Conservation (phyloP, 2,329 filamentous ascomycete genomes). For the Allantophomopsis lycopodina region DNA sequence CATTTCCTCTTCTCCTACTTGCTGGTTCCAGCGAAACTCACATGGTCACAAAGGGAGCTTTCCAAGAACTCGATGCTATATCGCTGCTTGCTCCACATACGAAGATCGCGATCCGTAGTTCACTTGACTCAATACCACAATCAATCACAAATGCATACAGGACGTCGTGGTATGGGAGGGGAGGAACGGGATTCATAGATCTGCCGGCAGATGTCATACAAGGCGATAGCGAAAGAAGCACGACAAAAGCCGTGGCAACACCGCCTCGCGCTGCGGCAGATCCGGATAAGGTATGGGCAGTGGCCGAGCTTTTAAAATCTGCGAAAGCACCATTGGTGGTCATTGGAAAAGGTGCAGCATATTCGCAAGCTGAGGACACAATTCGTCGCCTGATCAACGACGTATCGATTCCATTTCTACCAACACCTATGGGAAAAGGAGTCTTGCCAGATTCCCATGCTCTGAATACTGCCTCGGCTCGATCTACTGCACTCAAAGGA, state of each 20-base stretch:
- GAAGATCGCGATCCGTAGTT: slow-evolving; percentile 32
- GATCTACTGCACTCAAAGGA: slow-evolving; percentile 34
- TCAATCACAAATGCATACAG: slow-evolving; percentile 36
- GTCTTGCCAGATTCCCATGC: slow-evolving; percentile 37
- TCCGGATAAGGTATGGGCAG: slow-evolving; percentile 23
- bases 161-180: slow-evolving; percentile 36
- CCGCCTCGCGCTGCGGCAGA: slow-evolving; percentile 30
- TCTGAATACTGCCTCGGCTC: slow-evolving; percentile 35
- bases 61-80: slow-evolving; percentile 42
- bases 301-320: slow-evolving; percentile 27
- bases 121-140: slow-evolving; percentile 28
- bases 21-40: slow-evolving; percentile 38
- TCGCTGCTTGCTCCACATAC: slow-evolving; percentile 35
- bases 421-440: slow-evolving; percentile 45
- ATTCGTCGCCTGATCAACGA: slow-evolving; percentile 30
- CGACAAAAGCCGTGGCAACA: slow-evolving; percentile 14
- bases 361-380: slow-evolving; percentile 30
- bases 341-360: slow-evolving; percentile 40
- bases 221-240: slow-evolving; percentile 16
- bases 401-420: slow-evolving; percentile 37
- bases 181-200: slow-evolving; percentile 38
- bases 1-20: slow-evolving; percentile 38
- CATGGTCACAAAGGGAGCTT: slow-evolving; percentile 35
- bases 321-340: slow-evolving; percentile 36
- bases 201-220: slow-evolving; percentile 41